Percentiles rank a stretch among this genome's conserved stretches.
phyloP scores from a whole-genome alignment of 228 moss, liverwort and hornwort genomes.

The Sphagnum magellanicum region DNA sequence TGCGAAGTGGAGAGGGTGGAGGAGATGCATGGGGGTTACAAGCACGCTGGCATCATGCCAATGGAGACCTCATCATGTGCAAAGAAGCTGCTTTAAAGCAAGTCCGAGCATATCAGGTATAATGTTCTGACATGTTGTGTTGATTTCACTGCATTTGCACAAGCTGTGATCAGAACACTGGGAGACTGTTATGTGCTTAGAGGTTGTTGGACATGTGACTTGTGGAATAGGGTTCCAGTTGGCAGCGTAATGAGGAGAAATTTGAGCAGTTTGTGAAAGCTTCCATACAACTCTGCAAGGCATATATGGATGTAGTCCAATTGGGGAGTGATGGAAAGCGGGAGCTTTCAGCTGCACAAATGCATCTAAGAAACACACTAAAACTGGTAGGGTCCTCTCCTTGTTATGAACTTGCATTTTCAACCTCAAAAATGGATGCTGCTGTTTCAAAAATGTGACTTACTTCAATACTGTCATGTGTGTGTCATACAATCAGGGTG shows the following conservation, averaged over 20 bases:
- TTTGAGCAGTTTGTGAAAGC: constrained; percentile 60
- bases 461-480: neutral
- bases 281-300: constrained; percentile 71
- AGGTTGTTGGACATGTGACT: neutral
- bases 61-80: constrained; percentile 68
- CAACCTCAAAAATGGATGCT: neutral
- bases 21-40: constrained; percentile 89
- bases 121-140: neutral
- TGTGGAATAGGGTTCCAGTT: constrained; percentile 55
- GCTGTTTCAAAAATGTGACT: neutral
- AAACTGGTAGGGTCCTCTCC: constrained; percentile 45
- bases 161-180: neutral
- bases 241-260: constrained; percentile 65
- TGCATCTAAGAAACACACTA: constrained; percentile 77
- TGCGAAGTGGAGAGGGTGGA: constrained; percentile 57
- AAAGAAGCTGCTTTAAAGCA: constrained; percentile 81
- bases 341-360: constrained; percentile 62
- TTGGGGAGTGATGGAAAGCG: constrained; percentile 33
- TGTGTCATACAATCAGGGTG: constrained; percentile 33
- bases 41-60: constrained; percentile 84
- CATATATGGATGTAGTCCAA: constrained; percentile 46
- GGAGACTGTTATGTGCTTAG: neutral
- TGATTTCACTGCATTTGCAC: neutral
- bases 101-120: constrained; percentile 84
- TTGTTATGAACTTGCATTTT: neutral